phyloP scores from a whole-genome alignment of 2,329 filamentous ascomycete species.

The Apiospora hydei region DNA sequence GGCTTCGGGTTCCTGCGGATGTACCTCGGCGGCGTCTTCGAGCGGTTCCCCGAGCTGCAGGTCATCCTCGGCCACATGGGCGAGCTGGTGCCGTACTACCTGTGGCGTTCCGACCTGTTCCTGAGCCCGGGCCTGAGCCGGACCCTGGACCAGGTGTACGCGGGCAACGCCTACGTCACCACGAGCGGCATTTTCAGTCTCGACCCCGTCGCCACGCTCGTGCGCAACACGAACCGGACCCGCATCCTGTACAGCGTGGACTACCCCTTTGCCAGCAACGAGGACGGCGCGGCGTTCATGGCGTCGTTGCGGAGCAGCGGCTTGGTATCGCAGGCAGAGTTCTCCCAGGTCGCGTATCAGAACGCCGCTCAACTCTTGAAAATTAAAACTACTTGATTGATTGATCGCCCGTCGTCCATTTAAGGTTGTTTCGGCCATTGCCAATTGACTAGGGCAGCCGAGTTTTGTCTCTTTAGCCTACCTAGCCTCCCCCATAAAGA shows the following conservation, averaged over 20 bases:
- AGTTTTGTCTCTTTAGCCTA: not conserved
- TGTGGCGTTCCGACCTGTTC: slow-evolving; percentile 48
- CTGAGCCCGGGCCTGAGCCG: slow-evolving; percentile 41
- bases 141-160: slow-evolving; percentile 55
- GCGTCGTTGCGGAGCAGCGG: slow-evolving; percentile 54
- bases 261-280: slow-evolving; percentile 60
- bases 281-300: slow-evolving; percentile 55
- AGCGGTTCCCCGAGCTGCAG: slow-evolving; percentile 60
- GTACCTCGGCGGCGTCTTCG: slow-evolving; percentile 61
- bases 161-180: slow-evolving; percentile 61
- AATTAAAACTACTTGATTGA: slow-evolving; percentile 29
- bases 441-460: not conserved
- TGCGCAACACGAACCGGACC: slow-evolving; percentile 52
- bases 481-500: not conserved
- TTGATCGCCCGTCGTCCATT: not conserved
- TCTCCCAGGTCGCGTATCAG: slow-evolving; percentile 54
- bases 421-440: not conserved
- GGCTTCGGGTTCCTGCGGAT: slow-evolving; percentile 57
- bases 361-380: slow-evolving; percentile 53
- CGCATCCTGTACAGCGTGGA: slow-evolving; percentile 61
- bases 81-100: slow-evolving; percentile 60
- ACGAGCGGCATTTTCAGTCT: slow-evolving; percentile 59
- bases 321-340: slow-evolving; percentile 54
- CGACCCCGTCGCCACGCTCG: slow-evolving; percentile 50
- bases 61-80: slow-evolving; percentile 62